phyloP scores from a whole-genome alignment of 2,329 filamentous ascomycete species.

The Mariannaea sp. region DNA sequence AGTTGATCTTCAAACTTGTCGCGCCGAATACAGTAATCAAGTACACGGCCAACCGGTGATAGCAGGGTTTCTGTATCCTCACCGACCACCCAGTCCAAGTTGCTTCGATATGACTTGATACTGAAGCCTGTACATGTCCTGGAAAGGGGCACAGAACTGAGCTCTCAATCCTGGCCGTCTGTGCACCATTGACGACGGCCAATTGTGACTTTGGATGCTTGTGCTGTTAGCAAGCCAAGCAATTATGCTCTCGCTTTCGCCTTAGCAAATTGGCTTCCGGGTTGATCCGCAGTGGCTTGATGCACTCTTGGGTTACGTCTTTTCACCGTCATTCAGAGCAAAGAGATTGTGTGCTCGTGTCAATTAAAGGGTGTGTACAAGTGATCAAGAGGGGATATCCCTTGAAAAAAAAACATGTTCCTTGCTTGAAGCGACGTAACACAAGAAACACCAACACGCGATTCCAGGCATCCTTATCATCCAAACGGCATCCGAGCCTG shows the following conservation, averaged over 20 bases:
- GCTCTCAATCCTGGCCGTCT: conserved; percentile 7
- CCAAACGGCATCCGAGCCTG: not conserved
- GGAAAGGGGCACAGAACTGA: conserved; percentile 5
- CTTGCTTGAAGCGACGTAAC: conserved; percentile 12
- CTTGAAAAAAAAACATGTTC: conserved; percentile 8
- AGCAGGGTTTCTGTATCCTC: conserved; percentile 10
- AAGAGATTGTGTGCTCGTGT: not conserved
- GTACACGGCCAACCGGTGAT: conserved; percentile 16
- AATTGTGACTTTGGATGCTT: conserved; percentile 6
- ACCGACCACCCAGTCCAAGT: conserved; percentile 12
- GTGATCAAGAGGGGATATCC: conserved; percentile 11
- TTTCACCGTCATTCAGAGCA: conserved; percentile 1
- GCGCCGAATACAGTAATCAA: too few species aligned
- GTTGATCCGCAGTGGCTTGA: conserved; percentile 11
- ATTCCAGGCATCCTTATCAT: conserved; percentile 9
- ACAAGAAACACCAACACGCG: conserved; percentile 14
- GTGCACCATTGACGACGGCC: conserved; percentile 2
- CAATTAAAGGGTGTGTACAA: conserved; percentile 12
- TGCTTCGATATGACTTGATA: too few species aligned
- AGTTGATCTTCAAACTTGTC: too few species aligned
- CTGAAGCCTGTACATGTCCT: too few species aligned
- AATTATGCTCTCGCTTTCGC: conserved; percentile 10
- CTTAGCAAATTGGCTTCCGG: conserved; percentile 7
- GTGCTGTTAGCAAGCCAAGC: conserved; percentile 6
- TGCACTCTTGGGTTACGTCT: conserved; percentile 7